phyloP scores from a whole-genome alignment of 2,329 filamentous ascomycete genomes.

The Fusarium multiceps region DNA sequence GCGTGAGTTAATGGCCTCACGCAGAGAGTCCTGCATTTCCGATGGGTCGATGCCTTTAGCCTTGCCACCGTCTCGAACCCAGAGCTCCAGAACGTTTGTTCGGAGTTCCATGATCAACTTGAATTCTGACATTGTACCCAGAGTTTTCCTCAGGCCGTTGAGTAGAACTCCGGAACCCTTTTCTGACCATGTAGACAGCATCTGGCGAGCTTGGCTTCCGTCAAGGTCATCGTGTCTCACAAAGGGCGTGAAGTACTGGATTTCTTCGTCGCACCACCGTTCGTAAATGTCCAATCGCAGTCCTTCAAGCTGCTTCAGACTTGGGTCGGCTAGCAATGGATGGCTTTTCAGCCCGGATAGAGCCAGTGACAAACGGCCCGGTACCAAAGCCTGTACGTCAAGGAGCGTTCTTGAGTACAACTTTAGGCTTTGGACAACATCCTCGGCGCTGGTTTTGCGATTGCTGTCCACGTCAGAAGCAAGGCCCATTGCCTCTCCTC shows the following conservation, averaged over 20 bases:
- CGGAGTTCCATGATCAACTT: constrained; percentile 76
- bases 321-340: constrained; percentile 77
- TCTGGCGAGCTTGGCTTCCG: constrained; percentile 67
- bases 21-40: constrained; percentile 74
- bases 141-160: constrained; percentile 68
- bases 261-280: constrained; percentile 84
- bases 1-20: constrained; percentile 75
- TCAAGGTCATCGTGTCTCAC: constrained; percentile 83
- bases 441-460: constrained; percentile 54
- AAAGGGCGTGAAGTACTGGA: constrained; percentile 87
- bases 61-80: constrained; percentile 76
- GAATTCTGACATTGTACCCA: constrained; percentile 73
- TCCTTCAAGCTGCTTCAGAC: constrained; percentile 73
- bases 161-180: constrained; percentile 69
- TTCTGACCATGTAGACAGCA: constrained; percentile 72
- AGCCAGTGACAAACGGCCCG: constrained; percentile 75
- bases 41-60: constrained; percentile 74
- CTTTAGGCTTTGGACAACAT: constrained; percentile 72
- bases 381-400: constrained; percentile 81
- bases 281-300: constrained; percentile 82
- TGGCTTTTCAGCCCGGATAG: constrained; percentile 75
- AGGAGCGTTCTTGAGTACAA: constrained; percentile 82
- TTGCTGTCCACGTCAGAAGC: constrained; percentile 66
- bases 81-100: constrained; percentile 76
- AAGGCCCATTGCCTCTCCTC: constrained; percentile 74